Conservation (phyloP, 2,329 filamentous ascomycete genomes). For the Monascus ruber region DNA sequence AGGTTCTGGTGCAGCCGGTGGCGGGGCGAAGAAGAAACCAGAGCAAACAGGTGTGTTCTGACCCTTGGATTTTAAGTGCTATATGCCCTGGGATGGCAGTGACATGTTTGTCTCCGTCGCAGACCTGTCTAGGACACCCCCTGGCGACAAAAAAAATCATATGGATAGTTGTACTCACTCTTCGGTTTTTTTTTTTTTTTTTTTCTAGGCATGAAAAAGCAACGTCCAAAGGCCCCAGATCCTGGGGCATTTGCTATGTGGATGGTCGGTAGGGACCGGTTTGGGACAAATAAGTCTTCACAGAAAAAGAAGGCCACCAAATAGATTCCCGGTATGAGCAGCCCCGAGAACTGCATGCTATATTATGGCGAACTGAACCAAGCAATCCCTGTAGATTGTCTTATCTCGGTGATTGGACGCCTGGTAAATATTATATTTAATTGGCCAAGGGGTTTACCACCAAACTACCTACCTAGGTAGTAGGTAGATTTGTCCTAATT, state of each 20-base stretch:
- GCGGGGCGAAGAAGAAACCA: conserved; percentile 23
- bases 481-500: too few relatives aligned
- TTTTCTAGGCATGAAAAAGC: conserved; percentile 20
- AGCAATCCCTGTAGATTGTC: too few relatives aligned
- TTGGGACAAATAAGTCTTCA: conserved; percentile 25
- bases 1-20: conserved; percentile 6
- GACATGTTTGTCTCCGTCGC: not conserved
- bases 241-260: conserved; percentile 32
- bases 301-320: conserved; percentile 39
- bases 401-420: too few relatives aligned
- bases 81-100: too few relatives aligned
- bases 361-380: too few relatives aligned
- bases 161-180: too few relatives aligned
- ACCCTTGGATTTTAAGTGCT: conserved; percentile 5
- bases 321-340: conserved; percentile 1
- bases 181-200: too few relatives aligned
- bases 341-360: not conserved
- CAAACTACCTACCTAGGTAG: too few relatives aligned
- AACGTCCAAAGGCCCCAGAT: conserved; percentile 12
- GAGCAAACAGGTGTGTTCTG: conserved; percentile 20
- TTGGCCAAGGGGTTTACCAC: too few relatives aligned
- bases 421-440: too few relatives aligned
- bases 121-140: not conserved
- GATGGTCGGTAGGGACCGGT: conserved; percentile 30
- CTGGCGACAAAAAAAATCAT: not conserved